phyloP scores from a whole-genome alignment of 2,329 filamentous ascomycete species.

The Arachnomyces sp. region DNA sequence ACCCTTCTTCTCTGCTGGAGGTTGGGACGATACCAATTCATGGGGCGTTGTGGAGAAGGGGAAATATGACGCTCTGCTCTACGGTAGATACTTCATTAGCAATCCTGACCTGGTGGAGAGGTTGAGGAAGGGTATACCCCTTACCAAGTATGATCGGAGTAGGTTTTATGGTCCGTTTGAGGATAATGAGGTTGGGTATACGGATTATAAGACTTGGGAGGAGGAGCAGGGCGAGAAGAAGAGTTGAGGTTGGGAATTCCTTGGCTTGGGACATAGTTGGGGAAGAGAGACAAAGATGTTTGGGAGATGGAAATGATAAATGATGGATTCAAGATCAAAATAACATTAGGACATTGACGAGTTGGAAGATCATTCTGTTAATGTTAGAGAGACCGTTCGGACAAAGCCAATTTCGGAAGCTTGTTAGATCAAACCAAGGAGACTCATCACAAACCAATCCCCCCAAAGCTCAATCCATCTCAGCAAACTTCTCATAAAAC shows the following conservation, averaged over 20 bases:
- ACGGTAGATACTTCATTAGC: constrained; percentile 41
- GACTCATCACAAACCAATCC: too few relatives aligned
- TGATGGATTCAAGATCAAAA: too few relatives aligned
- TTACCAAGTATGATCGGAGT: constrained; percentile 37
- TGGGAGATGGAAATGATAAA: too few relatives aligned
- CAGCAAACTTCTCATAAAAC: constrained; percentile 1
- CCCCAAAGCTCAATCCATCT: too few relatives aligned
- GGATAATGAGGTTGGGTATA: constrained; percentile 7
- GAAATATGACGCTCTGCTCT: constrained; percentile 41
- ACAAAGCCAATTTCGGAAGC: too few relatives aligned
- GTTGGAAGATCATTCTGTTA: too few relatives aligned
- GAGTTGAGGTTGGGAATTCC: background rate
- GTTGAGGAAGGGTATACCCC: constrained; percentile 31
- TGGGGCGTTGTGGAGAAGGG: constrained; percentile 43
- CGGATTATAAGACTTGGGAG: constrained; percentile 19
- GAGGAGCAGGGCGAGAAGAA: constrained; percentile 1
- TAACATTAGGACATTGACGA: too few relatives aligned
- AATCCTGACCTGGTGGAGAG: constrained; percentile 43
- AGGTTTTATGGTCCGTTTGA: constrained; percentile 38
- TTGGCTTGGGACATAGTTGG: background rate
- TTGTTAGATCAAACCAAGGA: too few relatives aligned
- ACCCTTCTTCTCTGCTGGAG: constrained; percentile 49
- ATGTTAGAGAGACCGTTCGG: too few relatives aligned
- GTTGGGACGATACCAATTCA: constrained; percentile 44
- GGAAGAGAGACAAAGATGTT: too few relatives aligned